phyloP scores from a whole-genome alignment of 2,329 filamentous ascomycete species.

The Phaeosphaeria sp. region DNA sequence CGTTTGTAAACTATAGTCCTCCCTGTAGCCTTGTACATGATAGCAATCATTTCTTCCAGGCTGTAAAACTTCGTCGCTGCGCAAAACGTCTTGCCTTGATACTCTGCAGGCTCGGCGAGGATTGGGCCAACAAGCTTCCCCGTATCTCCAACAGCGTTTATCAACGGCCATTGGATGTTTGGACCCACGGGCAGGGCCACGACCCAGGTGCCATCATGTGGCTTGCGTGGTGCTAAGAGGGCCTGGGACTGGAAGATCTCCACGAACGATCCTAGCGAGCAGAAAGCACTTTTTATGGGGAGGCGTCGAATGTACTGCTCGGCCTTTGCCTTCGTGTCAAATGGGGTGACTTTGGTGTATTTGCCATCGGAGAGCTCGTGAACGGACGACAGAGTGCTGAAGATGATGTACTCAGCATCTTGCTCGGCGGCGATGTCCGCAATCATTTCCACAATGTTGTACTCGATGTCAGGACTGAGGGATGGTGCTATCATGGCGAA shows the following conservation, averaged over 20 bases:
- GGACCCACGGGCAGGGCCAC: too few species aligned
- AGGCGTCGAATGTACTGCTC: conserved; percentile 40
- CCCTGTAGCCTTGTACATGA: too few species aligned
- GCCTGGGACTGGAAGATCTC: conserved; percentile 12
- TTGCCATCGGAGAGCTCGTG: conserved; percentile 44
- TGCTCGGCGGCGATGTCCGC: conserved; percentile 48
- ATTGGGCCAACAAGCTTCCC: too few species aligned
- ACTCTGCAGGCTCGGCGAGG: too few species aligned
- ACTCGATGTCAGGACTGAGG: background rate
- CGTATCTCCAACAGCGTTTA: too few species aligned
- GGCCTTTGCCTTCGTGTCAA: conserved; percentile 51
- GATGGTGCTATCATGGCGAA: conserved; percentile 54
- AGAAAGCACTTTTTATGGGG: conserved; percentile 32
- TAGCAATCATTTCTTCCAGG: too few species aligned
- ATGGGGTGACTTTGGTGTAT: conserved; percentile 45
- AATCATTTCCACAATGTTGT: conserved; percentile 40
- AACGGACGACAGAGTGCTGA: conserved; percentile 47
- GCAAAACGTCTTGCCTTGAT: too few species aligned
- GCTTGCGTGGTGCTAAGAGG: too few species aligned
- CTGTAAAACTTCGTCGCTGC: too few species aligned
- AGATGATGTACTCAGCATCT: conserved; percentile 51
- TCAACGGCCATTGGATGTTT: too few species aligned
- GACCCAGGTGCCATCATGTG: too few species aligned
- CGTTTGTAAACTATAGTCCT: too few species aligned
- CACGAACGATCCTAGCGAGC: conserved; percentile 16